Conservation (phyloP, 176 grass and related monocot species). For the Tuctoria greenei region DNA sequence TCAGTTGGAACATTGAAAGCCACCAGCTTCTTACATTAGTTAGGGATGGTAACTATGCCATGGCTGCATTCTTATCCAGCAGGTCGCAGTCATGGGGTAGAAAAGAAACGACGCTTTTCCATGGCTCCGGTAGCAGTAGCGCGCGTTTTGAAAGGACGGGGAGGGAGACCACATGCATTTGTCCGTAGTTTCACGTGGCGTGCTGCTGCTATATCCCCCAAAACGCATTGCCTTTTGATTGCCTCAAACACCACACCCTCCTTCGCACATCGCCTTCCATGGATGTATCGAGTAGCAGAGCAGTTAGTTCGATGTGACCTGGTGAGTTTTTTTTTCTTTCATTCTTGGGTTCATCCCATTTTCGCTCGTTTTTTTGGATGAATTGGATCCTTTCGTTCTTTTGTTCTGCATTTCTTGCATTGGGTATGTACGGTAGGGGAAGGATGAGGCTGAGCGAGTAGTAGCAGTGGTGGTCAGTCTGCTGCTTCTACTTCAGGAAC, state of each 20-base stretch:
- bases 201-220: not conserved
- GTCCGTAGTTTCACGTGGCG: slow-evolving; percentile 47
- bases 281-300: not conserved
- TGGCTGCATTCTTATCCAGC: slow-evolving; percentile 6
- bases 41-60: not conserved
- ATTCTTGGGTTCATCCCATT: not conserved
- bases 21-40: not conserved
- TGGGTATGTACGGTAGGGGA: not conserved
- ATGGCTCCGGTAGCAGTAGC: not conserved
- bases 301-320: slow-evolving; percentile 15
- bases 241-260: slow-evolving; percentile 17
- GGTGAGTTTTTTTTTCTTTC: not conserved
- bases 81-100: not conserved
- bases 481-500: slow-evolving; percentile 24
- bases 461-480: slow-evolving; percentile 10
- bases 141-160: slow-evolving; percentile 24
- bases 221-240: not conserved
- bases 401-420: not conserved
- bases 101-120: slow-evolving; percentile 6
- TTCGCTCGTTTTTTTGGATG: not conserved
- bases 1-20: not conserved
- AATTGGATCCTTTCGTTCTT: not conserved
- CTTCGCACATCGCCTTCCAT: slow-evolving; percentile 27
- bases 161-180: slow-evolving; percentile 53
- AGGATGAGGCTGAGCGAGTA: slow-evolving; percentile 17